These are phyloP conservation scores for Chaetomium strumarium DNA, from an alignment of 2,329 filamentous ascomycete genomes.

Conservation along the genomic window DNA sequence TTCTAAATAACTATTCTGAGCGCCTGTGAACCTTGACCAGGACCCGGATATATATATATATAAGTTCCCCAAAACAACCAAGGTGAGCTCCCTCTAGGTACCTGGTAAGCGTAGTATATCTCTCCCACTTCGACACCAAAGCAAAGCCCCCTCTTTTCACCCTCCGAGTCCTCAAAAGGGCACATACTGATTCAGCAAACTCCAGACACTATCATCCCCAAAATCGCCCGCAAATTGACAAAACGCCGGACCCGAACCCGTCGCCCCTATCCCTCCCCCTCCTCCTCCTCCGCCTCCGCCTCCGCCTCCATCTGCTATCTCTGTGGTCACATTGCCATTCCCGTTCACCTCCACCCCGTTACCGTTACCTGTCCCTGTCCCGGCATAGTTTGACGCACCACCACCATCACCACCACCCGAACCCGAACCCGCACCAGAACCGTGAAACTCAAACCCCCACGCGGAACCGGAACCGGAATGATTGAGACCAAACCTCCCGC, in stretches of 20 bases:
- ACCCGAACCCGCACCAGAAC: not conserved
- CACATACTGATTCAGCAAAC: conserved; percentile 27
- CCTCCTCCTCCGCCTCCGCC: not conserved
- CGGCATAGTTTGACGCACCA: not conserved
- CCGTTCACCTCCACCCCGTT: not conserved
- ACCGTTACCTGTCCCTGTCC: not conserved
- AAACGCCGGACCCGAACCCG: not conserved
- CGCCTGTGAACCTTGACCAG: no score
- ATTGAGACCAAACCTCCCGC: not conserved
- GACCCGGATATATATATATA: no score
- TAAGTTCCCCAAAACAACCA: no score
- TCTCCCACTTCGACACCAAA: not conserved
- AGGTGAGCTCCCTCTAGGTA: no score
- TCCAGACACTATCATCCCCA: conserved; percentile 30
- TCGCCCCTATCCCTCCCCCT: not conserved
- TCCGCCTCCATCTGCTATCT: not conserved
- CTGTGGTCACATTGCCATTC: conserved; percentile 13
- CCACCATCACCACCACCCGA: not conserved
- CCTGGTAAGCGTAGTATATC: no score
- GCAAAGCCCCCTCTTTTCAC: not conserved
- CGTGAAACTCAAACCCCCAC: no score
- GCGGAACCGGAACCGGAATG: no score
- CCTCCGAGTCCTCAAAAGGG: no score
- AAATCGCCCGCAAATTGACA: conserved; percentile 26
- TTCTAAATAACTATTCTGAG: no score